phyloP scores from a whole-genome alignment of 1,284 basidiomycete genomes.

The Microbotryum lychnidis-dioicae region DNA sequence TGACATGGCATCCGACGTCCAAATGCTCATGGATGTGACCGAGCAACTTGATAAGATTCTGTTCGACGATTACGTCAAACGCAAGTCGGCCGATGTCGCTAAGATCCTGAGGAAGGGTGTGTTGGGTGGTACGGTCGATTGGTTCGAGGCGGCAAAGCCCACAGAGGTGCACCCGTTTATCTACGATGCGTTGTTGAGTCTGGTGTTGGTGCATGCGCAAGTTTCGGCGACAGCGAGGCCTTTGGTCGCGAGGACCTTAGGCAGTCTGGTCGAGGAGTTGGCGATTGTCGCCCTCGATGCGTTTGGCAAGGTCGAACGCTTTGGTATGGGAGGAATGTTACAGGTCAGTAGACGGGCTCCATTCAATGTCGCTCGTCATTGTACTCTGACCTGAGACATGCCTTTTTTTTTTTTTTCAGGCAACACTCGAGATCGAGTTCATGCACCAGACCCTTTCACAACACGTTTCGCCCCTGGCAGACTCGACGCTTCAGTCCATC shows the following conservation, averaged over 20 bases:
- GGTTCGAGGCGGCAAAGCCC: constrained; percentile 54
- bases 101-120: constrained; percentile 69
- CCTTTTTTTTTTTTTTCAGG: constrained; percentile 47
- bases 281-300: constrained; percentile 70
- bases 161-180: constrained; percentile 90
- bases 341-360: constrained; percentile 52
- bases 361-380: background rate
- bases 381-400: background rate
- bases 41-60: constrained; percentile 75
- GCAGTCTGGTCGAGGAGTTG: constrained; percentile 71
- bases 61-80: constrained; percentile 76
- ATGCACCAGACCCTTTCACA: constrained; percentile 88
- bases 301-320: constrained; percentile 76
- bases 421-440: constrained; percentile 97
- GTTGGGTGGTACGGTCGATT: constrained; percentile 70
- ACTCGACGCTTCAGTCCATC: constrained; percentile 73
- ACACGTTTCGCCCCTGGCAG: constrained; percentile 73
- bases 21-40: constrained; percentile 70
- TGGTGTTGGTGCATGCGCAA: constrained; percentile 89
- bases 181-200: constrained; percentile 75
- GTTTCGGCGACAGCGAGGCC: constrained; percentile 68
- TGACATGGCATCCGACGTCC: constrained; percentile 64
- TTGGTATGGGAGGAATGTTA: constrained; percentile 98
- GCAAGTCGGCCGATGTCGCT: constrained; percentile 61
- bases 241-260: constrained; percentile 72